These are phyloP conservation scores for Ogataea methylovora DNA, from an alignment of 805 yeast species.

Conservation along the genomic window DNA sequence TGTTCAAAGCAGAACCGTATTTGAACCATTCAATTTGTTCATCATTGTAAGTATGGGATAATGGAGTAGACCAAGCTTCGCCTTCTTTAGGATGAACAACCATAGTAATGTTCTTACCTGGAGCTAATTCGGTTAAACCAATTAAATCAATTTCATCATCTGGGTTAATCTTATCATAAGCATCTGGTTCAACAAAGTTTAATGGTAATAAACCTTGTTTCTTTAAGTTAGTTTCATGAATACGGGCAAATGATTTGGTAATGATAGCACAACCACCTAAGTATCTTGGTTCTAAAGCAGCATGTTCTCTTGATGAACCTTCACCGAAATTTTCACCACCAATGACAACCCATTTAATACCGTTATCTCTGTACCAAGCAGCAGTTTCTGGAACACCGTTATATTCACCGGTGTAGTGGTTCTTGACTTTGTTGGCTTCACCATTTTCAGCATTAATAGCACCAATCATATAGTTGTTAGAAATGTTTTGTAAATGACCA, in stretches of 20 bases:
- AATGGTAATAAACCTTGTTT: slow-evolving; percentile 98
- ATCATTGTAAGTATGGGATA: slow-evolving; percentile 91
- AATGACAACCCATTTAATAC: slow-evolving; percentile 92
- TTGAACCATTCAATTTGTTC: slow-evolving; percentile 99
- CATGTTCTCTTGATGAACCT: slow-evolving; percentile 99
- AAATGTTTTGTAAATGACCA: slow-evolving; percentile 98
- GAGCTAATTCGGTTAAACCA: slow-evolving; percentile 80
- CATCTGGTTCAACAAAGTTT: slow-evolving; percentile 83
- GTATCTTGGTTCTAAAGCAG: slow-evolving; percentile 99
- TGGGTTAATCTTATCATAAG: slow-evolving; percentile 89
- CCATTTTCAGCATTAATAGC: slow-evolving; percentile 95
- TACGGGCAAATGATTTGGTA: slow-evolving; percentile 97
- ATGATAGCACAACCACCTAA: slow-evolving; percentile 97
- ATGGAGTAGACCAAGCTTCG: slow-evolving; percentile 78
- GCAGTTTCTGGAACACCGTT: slow-evolving; percentile 97
- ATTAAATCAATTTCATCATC: slow-evolving; percentile 82
- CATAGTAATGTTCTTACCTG: slow-evolving; percentile 84
- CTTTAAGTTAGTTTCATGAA: slow-evolving; percentile 99
- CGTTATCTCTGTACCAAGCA: slow-evolving; percentile 87
- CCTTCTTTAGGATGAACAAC: slow-evolving; percentile 72
- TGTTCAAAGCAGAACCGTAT: slow-evolving; percentile 98
- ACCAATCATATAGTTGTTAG: slow-evolving; percentile 99
- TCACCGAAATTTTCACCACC: slow-evolving; percentile 99
- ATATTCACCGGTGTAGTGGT: slow-evolving; percentile 86
- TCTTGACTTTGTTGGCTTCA: slow-evolving; percentile 86